These are phyloP conservation scores for Sphaerobolus stellatus DNA, from an alignment of 1,284 basidiomycete species.

Conservation along the genomic window DNA sequence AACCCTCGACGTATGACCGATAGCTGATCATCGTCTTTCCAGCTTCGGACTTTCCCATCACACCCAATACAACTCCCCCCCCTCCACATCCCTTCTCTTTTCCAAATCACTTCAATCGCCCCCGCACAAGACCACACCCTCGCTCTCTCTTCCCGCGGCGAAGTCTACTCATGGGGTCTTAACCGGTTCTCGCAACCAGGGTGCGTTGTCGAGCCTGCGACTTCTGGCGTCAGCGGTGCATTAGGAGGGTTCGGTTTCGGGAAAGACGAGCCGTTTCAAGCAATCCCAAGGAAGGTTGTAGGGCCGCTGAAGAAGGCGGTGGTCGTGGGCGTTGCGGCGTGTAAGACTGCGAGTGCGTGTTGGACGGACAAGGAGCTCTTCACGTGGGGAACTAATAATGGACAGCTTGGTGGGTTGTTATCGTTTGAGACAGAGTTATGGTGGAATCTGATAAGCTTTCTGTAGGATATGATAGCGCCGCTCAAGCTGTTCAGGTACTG, in stretches of 20 bases:
- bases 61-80: constrained; percentile 71
- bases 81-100: constrained; percentile 53
- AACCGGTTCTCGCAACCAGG: constrained; percentile 89
- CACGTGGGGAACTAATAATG: constrained; percentile 95
- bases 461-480: constrained; percentile 73
- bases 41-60: constrained; percentile 78
- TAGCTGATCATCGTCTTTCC: constrained; percentile 10
- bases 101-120: constrained; percentile 70
- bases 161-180: constrained; percentile 88
- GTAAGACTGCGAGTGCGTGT: constrained; percentile 84
- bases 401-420: constrained; percentile 74
- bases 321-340: constrained; percentile 84
- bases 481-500: constrained; percentile 75
- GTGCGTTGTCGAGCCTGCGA: constrained; percentile 70
- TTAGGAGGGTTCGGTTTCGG: constrained; percentile 25
- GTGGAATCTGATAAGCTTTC: no score
- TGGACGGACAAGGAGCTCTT: constrained; percentile 87
- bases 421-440: not conserved
- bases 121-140: constrained; percentile 95
- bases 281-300: constrained; percentile 72
- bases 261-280: constrained; percentile 72
- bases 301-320: constrained; percentile 80
- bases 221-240: no score
- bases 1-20: not conserved
- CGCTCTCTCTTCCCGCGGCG: constrained; percentile 76